Base-by-base conservation (phyloP, 1,139 yeast species). In the Pichia sp. region DNA sequence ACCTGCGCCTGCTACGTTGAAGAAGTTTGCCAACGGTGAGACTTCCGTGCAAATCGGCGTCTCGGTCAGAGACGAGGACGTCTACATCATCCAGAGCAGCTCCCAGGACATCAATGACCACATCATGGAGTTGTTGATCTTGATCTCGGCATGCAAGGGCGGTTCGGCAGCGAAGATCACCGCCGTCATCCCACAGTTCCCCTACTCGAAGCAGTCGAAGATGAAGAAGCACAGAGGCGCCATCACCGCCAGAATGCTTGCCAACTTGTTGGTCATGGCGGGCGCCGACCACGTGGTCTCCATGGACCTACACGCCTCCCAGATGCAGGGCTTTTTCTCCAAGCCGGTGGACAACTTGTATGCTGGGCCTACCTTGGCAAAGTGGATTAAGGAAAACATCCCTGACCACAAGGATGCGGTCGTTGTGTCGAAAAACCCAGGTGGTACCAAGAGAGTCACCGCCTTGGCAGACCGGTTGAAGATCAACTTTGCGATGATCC, bases 141-240 rank as follows among this genome's bases (percentile, higher is more conserved):
- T 95, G 64, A 92, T 93, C 46, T 85, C 95, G 48, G 99, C 98
- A 33, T 93, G 98, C 73, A 84, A 92, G 65, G 97, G 98, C 56
- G 99, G 99, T 20, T 87, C 96, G 14, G 99, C 99, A 24, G 87
- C 90, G 65, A 91, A 92, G 70, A 90, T 93, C 69, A 93, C 99
- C 20, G 98, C 97, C 8, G 98, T 95, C 42, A 85, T 95, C 53
- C 99, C 99, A 1, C 95, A 91, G 71, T 95, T 92, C 70, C 99
- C 99, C 31, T 95, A 95, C 74, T 90, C 97, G 30, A 95, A 93
- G 71, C 99, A 95, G 72, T 84, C 93, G 61, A 93, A 93, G 75
- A 95, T 93, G 99, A 93, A 92, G 75, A 93, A 90, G 71, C 98
- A 93, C 69, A 81, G 99, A 73, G 99, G 99, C 55, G 98, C 99